Percentiles rank a stretch among this genome's conserved stretches.
phyloP scores from a whole-genome alignment of 2,329 filamentous ascomycete genomes.

The Xylariales sp. region DNA sequence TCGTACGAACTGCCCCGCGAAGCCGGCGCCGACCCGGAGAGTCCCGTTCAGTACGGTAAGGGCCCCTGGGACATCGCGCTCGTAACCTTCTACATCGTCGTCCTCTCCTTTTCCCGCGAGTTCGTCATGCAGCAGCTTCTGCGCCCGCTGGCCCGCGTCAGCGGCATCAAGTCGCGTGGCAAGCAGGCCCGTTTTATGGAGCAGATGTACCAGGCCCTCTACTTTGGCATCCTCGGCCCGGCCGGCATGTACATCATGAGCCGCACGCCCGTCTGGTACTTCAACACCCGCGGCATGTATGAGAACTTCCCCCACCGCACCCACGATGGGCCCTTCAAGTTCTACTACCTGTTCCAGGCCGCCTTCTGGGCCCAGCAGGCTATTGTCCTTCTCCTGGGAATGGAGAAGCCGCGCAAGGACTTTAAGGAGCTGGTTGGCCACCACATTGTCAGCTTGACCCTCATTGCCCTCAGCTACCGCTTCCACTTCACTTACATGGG shows the following conservation, averaged over 20 bases:
- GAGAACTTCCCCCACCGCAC: slow-evolving; percentile 79
- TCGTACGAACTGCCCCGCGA: slow-evolving; percentile 70
- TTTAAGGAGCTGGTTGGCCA: slow-evolving; percentile 91
- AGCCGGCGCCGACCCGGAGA: slow-evolving; percentile 31
- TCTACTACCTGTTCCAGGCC: slow-evolving; percentile 92
- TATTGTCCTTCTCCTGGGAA: slow-evolving; percentile 77
- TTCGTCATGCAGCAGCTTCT: slow-evolving; percentile 93
- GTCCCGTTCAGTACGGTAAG: slow-evolving; percentile 74
- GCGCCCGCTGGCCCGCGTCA: slow-evolving; percentile 66
- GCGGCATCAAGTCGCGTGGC: slow-evolving; percentile 64
- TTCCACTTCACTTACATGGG: slow-evolving; percentile 98
- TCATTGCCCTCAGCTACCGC: slow-evolving; percentile 84
- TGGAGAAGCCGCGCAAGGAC: slow-evolving; percentile 93
- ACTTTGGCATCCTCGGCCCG: slow-evolving; percentile 80
- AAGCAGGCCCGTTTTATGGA: slow-evolving; percentile 95
- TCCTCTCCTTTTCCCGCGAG: slow-evolving; percentile 89
- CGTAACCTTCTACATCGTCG: slow-evolving; percentile 82
- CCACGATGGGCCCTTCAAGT: slow-evolving; percentile 80
- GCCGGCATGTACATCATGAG: slow-evolving; percentile 89
- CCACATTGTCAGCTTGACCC: slow-evolving; percentile 80
- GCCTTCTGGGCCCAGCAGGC: slow-evolving; percentile 95
- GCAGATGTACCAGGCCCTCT: slow-evolving; percentile 89
- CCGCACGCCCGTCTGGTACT: slow-evolving; percentile 90
- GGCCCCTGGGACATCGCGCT: slow-evolving; percentile 84
- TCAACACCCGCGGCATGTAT: slow-evolving; percentile 88